Conservation (phyloP, 805 yeast genomes). For the Dipodascopsis uninucleata region DNA sequence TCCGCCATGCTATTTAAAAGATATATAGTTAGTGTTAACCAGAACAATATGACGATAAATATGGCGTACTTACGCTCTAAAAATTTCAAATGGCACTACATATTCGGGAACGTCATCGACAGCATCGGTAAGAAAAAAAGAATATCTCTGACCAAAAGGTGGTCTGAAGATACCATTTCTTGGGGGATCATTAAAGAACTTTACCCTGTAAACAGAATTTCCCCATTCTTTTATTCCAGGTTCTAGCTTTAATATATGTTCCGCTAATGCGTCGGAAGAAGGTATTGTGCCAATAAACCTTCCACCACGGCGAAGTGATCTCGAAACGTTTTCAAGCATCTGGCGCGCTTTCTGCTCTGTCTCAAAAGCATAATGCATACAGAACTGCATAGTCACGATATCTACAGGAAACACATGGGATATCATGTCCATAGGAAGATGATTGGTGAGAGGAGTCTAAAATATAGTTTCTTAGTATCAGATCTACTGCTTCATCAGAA, state of each 20-base stretch:
- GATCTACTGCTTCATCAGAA: too few relatives aligned
- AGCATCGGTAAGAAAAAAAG: slow-evolving; percentile 82
- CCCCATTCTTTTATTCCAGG: slow-evolving; percentile 70
- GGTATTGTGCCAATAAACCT: slow-evolving; percentile 92
- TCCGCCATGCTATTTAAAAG: slow-evolving; percentile 54
- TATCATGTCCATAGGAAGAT: slow-evolving; percentile 38
- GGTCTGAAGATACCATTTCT: slow-evolving; percentile 65
- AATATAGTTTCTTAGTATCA: slow-evolving; percentile 26
- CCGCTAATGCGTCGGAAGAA: slow-evolving; percentile 75
- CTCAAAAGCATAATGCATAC: slow-evolving; percentile 92
- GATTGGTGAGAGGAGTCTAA: slow-evolving; percentile 18
- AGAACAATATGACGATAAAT: not conserved
- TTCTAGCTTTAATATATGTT: slow-evolving; percentile 53
- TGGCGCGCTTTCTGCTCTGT: slow-evolving; percentile 73
- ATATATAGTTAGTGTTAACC: not conserved
- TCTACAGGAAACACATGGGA: slow-evolving; percentile 82
- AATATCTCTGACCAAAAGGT: slow-evolving; percentile 80
- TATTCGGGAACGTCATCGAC: slow-evolving; percentile 95
- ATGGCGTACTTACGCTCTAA: slow-evolving; percentile 45
- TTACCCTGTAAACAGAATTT: slow-evolving; percentile 74
- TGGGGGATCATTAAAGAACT: slow-evolving; percentile 78
- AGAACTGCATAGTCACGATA: slow-evolving; percentile 84
- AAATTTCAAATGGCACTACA: slow-evolving; percentile 88
- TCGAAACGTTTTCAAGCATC: slow-evolving; percentile 68
- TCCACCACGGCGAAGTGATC: slow-evolving; percentile 77